phyloP scores from a whole-genome alignment of 2,329 filamentous ascomycete genomes.

The Ceratocystis papillata region DNA sequence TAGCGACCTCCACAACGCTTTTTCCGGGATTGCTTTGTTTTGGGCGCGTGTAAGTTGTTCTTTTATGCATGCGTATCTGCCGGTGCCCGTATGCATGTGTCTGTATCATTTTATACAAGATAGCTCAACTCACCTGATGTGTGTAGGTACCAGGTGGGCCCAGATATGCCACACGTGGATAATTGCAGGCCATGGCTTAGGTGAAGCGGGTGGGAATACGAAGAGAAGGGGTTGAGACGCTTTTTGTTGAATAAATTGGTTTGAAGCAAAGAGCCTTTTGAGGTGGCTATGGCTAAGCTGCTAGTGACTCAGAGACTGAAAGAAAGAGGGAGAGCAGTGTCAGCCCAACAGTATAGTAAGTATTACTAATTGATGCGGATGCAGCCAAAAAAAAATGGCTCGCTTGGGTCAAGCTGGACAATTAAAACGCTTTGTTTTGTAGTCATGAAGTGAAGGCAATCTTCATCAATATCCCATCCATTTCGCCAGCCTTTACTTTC shows the following conservation, averaged over 20 bases:
- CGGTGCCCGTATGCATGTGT: conserved; percentile 8
- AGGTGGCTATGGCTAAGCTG: too few species aligned
- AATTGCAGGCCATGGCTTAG: conserved; percentile 28
- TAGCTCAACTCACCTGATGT: conserved; percentile 36
- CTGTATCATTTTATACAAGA: neutral
- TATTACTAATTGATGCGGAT: too few species aligned
- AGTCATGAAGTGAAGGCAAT: too few species aligned
- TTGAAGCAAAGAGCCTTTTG: too few species aligned
- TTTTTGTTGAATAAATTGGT: neutral
- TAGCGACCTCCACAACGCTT: neutral
- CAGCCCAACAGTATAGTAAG: too few species aligned
- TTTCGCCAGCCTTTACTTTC: neutral
- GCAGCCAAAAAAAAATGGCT: too few species aligned
- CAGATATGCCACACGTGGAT: conserved; percentile 39
- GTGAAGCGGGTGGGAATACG: conserved; percentile 3
- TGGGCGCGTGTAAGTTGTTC: conserved; percentile 9
- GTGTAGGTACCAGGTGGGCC: conserved; percentile 42
- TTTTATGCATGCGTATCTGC: conserved; percentile 23
- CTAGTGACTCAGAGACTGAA: too few species aligned
- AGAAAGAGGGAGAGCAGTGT: too few species aligned
- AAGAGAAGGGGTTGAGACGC: neutral
- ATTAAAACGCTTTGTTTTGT: too few species aligned
- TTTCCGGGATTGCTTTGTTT: neutral
- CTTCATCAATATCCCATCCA: neutral
- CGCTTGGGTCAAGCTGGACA: too few species aligned